Evolutionary conservation across 164 flowering plant genomes (phyloP).

Genomic region (Stephania yunnanensis): DNA sequence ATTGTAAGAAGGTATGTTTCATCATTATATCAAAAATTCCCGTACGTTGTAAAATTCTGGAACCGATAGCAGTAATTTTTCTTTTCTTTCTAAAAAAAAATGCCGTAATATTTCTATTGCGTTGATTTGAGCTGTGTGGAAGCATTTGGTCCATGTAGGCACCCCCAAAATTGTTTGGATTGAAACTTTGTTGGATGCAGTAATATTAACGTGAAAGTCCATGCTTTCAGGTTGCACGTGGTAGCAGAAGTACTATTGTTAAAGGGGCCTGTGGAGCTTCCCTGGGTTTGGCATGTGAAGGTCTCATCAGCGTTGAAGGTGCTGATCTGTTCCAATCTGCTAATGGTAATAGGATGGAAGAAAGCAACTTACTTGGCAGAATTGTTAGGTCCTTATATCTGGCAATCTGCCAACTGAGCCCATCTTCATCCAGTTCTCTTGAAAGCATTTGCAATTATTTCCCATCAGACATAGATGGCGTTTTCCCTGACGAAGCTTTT

Average conservation of each 20-base stretch:
- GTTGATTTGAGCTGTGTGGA: too few species aligned
- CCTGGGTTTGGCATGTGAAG: slow-evolving; percentile 72
- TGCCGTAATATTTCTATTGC: too few species aligned
- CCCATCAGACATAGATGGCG: slow-evolving; percentile 25
- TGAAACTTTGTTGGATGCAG: neutral
- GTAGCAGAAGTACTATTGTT: slow-evolving; percentile 73
- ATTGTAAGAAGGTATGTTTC: too few species aligned
- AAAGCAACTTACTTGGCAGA: slow-evolving; percentile 44
- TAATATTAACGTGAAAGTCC: neutral
- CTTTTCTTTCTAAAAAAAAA: too few species aligned
- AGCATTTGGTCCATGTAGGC: too few species aligned
- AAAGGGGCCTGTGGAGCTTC: slow-evolving; percentile 96
- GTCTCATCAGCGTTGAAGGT: slow-evolving; percentile 44
- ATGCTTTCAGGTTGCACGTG: slow-evolving; percentile 57
- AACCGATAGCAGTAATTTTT: too few species aligned
- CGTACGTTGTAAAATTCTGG: too few species aligned
- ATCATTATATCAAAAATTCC: too few species aligned
- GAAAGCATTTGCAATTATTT: slow-evolving; percentile 37
- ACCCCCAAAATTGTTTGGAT: too few species aligned
- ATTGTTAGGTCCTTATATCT: slow-evolving; percentile 43
- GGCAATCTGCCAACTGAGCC: slow-evolving; percentile 40
- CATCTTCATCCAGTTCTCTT: slow-evolving; percentile 42
- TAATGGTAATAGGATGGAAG: slow-evolving; percentile 35
- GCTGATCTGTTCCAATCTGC: slow-evolving; percentile 27
- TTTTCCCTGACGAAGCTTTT: slow-evolving; percentile 15